Percentiles rank a stretch among this genome's conserved stretches.
phyloP scores from a whole-genome alignment of 2,329 filamentous ascomycete genomes.

The Biscogniauxia marginata region DNA sequence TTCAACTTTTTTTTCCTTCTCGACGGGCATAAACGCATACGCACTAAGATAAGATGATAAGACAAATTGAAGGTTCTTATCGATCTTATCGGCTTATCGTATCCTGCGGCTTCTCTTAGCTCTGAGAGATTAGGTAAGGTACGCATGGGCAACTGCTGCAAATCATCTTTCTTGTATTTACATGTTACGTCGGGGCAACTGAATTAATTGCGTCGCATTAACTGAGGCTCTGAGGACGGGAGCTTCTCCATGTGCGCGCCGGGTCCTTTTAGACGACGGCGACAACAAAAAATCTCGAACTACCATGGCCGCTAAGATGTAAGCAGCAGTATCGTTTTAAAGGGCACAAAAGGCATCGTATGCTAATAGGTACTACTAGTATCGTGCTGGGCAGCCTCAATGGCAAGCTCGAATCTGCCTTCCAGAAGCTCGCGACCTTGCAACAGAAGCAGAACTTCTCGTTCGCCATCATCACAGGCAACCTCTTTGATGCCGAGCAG shows the following conservation, averaged over 20 bases:
- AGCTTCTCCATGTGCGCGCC: slow-evolving; percentile 5
- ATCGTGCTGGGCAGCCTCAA: slow-evolving; percentile 82
- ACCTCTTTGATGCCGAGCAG: slow-evolving; percentile 69
- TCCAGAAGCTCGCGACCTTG: slow-evolving; percentile 76
- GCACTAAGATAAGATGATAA: slow-evolving; percentile 22
- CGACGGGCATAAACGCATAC: slow-evolving; percentile 15
- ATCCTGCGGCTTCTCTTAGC: neutral
- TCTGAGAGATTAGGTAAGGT: no score
- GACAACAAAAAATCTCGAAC: no score
- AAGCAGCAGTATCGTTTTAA: slow-evolving; percentile 19
- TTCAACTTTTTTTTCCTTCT: slow-evolving; percentile 31
- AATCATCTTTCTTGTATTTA: neutral
- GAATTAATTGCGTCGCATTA: slow-evolving; percentile 1
- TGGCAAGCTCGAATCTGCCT: slow-evolving; percentile 72
- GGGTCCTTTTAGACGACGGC: neutral
- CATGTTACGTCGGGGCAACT: neutral
- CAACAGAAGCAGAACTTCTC: slow-evolving; percentile 87
- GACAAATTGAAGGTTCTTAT: slow-evolving; percentile 3
- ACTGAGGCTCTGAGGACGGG: neutral
- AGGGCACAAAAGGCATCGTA: neutral
- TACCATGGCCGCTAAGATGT: slow-evolving; percentile 52
- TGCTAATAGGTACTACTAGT: slow-evolving; percentile 45
- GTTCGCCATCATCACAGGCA: slow-evolving; percentile 79
- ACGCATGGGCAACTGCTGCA: no score
- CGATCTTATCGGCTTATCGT: slow-evolving; percentile 1